Conservation (phyloP, 1,139 yeast species). For the Debaryomycetaceae sp. region DNA sequence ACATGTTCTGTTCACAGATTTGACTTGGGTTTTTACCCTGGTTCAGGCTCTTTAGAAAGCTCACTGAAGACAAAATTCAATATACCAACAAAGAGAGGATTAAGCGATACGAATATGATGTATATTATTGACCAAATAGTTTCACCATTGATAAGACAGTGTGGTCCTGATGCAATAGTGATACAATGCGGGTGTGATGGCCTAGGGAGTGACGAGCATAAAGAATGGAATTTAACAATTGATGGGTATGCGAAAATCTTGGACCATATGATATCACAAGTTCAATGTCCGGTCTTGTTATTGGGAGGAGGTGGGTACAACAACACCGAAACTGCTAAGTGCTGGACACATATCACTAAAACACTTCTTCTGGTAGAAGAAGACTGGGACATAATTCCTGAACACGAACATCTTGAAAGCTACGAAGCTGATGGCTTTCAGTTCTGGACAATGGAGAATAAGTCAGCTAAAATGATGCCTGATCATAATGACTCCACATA, state of each 20-base stretch:
- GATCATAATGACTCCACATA: conserved; percentile 36
- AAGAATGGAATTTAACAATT: conserved; percentile 68
- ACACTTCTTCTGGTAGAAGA: conserved; percentile 15
- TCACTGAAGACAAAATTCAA: conserved; percentile 41
- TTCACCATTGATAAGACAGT: conserved; percentile 35
- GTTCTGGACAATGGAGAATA: conserved; percentile 44
- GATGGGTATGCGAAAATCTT: conserved; percentile 45
- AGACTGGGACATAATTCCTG: conserved; percentile 47
- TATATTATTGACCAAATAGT: conserved; percentile 41
- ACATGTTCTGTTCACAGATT: conserved; percentile 64
- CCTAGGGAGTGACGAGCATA: conserved; percentile 48
- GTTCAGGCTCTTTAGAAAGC: conserved; percentile 49
- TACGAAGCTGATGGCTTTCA: conserved; percentile 47
- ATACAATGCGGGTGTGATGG: conserved; percentile 78
- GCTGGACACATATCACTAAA: conserved; percentile 60
- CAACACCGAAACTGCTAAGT: conserved; percentile 58
- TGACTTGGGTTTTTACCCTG: conserved; percentile 72
- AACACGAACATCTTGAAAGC: conserved; percentile 43
- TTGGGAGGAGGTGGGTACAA: conserved; percentile 83
- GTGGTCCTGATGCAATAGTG: conserved; percentile 52
- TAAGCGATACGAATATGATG: conserved; percentile 43
- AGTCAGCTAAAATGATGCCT: conserved; percentile 27
- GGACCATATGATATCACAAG: conserved; percentile 21
- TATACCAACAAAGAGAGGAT: conserved; percentile 57
- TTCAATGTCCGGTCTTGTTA: conserved; percentile 38